Evolutionary conservation across 495 filamentous ascomycete genomes (phyloP).

Genomic region (Penicillium malachiteum): DNA sequence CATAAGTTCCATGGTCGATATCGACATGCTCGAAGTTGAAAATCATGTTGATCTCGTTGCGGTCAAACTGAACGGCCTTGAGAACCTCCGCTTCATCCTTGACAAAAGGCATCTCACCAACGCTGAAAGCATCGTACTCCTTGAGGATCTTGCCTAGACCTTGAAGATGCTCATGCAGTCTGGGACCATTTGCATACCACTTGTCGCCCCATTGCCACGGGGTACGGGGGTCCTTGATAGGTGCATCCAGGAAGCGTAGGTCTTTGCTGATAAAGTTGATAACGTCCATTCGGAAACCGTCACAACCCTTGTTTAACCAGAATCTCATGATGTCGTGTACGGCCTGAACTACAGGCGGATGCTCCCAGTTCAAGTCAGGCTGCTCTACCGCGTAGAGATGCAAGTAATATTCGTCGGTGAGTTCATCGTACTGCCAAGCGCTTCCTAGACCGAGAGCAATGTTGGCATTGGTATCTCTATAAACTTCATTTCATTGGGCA

Average conservation of each 20-base stretch:
- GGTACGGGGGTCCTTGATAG: slow-evolving; percentile 49
- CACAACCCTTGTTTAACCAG: slow-evolving; percentile 66
- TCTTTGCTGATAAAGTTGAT: slow-evolving; percentile 69
- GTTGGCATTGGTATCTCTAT: not conserved
- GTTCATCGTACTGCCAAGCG: slow-evolving; percentile 66
- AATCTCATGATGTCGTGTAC: slow-evolving; percentile 69
- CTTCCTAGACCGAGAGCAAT: slow-evolving; percentile 33
- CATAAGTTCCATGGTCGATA: slow-evolving; percentile 54
- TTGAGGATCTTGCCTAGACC: slow-evolving; percentile 65
- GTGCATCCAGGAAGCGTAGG: slow-evolving; percentile 58
- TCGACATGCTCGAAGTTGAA: slow-evolving; percentile 69
- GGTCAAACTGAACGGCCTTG: slow-evolving; percentile 54
- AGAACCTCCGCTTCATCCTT: slow-evolving; percentile 58
- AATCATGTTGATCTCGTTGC: slow-evolving; percentile 70
- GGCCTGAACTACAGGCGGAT: slow-evolving; percentile 56
- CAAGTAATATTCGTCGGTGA: slow-evolving; percentile 67
- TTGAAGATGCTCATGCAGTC: slow-evolving; percentile 63
- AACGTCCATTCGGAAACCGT: slow-evolving; percentile 69
- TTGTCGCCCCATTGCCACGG: slow-evolving; percentile 55
- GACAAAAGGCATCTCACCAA: slow-evolving; percentile 70
- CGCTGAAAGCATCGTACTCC: slow-evolving; percentile 65
- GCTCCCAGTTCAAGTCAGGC: slow-evolving; percentile 77
- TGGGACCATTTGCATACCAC: slow-evolving; percentile 63
- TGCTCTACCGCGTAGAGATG: slow-evolving; percentile 65
- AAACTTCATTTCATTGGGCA: not conserved